Evolutionary conservation across 2,329 filamentous ascomycete species (phyloP).

Genomic region (Cryphonectria carpinicola): DNA sequence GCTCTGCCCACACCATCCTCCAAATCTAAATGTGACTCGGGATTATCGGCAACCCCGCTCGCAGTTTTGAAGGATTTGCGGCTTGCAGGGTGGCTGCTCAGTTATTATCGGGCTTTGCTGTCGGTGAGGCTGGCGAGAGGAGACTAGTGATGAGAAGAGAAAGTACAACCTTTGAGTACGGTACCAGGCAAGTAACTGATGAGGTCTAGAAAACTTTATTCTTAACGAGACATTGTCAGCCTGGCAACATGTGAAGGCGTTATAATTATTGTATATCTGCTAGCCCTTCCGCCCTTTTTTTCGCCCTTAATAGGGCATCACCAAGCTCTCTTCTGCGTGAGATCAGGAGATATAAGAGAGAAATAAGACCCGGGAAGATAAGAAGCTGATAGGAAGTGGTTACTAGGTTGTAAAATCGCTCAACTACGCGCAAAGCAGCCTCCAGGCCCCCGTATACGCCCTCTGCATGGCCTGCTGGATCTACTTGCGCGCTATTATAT

Average conservation of each 20-base stretch:
- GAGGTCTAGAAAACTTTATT: background rate
- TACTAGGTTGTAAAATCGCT: conserved; percentile 82
- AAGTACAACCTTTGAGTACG: too few relatives aligned
- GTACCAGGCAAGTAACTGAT: background rate
- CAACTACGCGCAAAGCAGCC: conserved; percentile 81
- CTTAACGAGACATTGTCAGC: background rate
- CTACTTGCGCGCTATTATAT: conserved; percentile 83
- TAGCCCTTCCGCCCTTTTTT: too few relatives aligned
- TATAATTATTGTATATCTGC: too few relatives aligned
- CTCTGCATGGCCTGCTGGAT: conserved; percentile 83
- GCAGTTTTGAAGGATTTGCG: background rate
- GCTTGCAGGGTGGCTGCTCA: background rate
- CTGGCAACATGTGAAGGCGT: background rate
- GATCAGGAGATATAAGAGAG: too few relatives aligned
- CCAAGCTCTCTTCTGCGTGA: too few relatives aligned
- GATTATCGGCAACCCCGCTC: background rate
- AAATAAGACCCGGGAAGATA: background rate
- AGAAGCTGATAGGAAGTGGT: conserved; percentile 15
- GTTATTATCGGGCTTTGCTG: too few relatives aligned
- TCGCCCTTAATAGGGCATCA: too few relatives aligned
- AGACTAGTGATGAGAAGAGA: too few relatives aligned
- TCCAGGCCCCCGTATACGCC: conserved; percentile 84
- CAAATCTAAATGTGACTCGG: background rate
- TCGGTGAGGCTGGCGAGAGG: too few relatives aligned
- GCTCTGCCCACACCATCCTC: background rate